phyloP scores from a whole-genome alignment of 2,329 filamentous ascomycete species.

The Aschersonia sp. region DNA sequence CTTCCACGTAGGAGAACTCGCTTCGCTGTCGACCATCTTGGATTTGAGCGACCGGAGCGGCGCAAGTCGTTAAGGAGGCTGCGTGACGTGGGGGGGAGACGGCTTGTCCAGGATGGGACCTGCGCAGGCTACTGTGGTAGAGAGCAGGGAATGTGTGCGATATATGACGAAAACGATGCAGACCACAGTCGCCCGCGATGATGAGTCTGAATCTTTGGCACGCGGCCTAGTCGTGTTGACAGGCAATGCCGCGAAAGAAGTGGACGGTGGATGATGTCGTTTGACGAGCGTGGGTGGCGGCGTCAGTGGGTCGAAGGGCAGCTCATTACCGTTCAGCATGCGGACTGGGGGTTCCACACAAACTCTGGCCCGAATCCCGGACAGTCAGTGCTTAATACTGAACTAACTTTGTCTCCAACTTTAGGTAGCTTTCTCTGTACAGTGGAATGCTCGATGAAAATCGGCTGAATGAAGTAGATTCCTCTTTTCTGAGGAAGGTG shows the following conservation, averaged over 20 bases:
- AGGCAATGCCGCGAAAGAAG: constrained; percentile 8
- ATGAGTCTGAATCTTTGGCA: constrained; percentile 3
- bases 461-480: no score
- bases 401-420: no score
- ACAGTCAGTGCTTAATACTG: background rate
- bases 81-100: background rate
- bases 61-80: background rate
- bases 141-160: background rate
- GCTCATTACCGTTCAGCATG: constrained; percentile 3
- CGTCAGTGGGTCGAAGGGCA: constrained; percentile 8
- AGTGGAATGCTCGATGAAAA: no score
- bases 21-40: constrained; percentile 94
- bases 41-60: constrained; percentile 10
- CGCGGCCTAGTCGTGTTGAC: constrained; percentile 6
- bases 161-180: constrained; percentile 1
- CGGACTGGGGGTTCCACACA: background rate
- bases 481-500: no score
- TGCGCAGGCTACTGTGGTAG: background rate
- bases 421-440: no score
- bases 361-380: background rate
- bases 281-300: constrained; percentile 8
- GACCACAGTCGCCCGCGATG: constrained; percentile 2
- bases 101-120: background rate
- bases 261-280: constrained; percentile 13
- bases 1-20: constrained; percentile 95